Conservation (phyloP, 805 yeast species). For the Zygosaccharomyces rouxii region DNA sequence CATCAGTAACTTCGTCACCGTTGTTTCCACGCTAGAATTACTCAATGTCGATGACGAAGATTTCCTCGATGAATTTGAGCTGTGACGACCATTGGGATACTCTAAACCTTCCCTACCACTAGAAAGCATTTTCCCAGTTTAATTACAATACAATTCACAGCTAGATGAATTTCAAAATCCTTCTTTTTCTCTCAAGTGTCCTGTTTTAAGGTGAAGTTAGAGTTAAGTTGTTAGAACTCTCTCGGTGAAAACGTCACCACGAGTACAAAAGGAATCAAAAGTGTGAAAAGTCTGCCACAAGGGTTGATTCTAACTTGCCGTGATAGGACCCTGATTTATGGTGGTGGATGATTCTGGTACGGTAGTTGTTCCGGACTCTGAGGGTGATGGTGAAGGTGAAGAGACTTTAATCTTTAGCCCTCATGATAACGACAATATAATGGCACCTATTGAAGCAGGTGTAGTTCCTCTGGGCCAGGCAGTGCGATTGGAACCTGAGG, state of each 20-base stretch:
- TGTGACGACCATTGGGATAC: background rate
- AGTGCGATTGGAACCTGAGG: background rate
- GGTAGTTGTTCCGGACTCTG: constrained; percentile 29
- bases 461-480: background rate
- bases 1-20: constrained; percentile 73
- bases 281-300: background rate
- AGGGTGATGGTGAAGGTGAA: constrained; percentile 25
- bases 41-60: constrained; percentile 18
- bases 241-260: background rate
- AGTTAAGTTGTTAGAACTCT: background rate
- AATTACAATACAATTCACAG: background rate
- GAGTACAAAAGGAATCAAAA: constrained; percentile 1
- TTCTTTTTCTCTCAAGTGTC: background rate
- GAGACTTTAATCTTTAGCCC: constrained; percentile 6
- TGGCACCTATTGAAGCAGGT: background rate
- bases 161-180: background rate
- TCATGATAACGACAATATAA: background rate
- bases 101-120: constrained; percentile 1
- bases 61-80: constrained; percentile 10
- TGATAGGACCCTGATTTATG: constrained; percentile 9
- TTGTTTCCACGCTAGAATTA: constrained; percentile 62
- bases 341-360: constrained; percentile 13
- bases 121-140: constrained; percentile 6
- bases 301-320: background rate
- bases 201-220: background rate